A percentile compares a stretch with the other conserved stretches of the same genome.
These are phyloP conservation scores for Solanum neorickii DNA, from an alignment of 257 asterid species.

Conservation along the genomic window DNA sequence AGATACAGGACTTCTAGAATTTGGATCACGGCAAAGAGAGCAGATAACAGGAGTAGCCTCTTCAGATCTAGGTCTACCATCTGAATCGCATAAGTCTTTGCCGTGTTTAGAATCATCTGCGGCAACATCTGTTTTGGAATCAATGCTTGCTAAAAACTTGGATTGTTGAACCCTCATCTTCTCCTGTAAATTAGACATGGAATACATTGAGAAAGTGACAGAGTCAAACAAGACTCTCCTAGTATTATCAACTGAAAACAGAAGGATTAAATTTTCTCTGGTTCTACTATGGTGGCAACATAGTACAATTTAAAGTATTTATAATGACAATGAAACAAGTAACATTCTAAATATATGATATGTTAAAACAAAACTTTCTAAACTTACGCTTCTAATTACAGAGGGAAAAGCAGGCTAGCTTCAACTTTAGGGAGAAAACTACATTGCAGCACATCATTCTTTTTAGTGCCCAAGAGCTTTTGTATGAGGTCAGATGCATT, in stretches of 20 bases:
- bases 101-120: conserved; percentile 40
- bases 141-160: conserved; percentile 69
- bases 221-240: not conserved
- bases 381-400: not conserved
- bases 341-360: not conserved
- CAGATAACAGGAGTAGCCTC: conserved; percentile 59
- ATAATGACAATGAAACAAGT: not conserved
- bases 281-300: not conserved
- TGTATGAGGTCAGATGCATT: not conserved
- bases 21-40: conserved; percentile 84
- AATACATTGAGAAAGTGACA: not conserved
- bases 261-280: not conserved
- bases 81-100: conserved; percentile 33
- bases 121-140: conserved; percentile 43
- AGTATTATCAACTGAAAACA: not conserved
- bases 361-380: not conserved
- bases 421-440: not conserved
- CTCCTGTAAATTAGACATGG: conserved; percentile 40
- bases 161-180: conserved; percentile 89
- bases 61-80: conserved; percentile 22
- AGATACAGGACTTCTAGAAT: conserved; percentile 61
- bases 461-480: not conserved
- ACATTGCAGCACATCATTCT: not conserved
- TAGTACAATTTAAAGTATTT: not conserved
- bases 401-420: not conserved